phyloP scores from a whole-genome alignment of 192 early-diverging fungal genomes.

The Gryganskiella cystojenkinii region DNA sequence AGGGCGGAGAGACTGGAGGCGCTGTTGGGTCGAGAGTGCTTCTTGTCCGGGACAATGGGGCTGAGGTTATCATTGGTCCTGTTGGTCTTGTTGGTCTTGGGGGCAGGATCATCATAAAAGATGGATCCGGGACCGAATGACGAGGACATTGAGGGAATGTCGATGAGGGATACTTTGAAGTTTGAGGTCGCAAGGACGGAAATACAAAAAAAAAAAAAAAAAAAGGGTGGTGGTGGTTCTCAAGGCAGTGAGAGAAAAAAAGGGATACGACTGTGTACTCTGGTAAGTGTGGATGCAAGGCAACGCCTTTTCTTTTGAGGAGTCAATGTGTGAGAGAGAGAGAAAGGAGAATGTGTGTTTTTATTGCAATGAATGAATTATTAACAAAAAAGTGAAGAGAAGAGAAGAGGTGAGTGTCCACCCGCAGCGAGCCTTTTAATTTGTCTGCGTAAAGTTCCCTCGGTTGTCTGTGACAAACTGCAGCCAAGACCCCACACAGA shows the following conservation, averaged over 20 bases:
- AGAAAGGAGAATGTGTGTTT: not conserved
- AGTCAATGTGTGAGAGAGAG: not conserved
- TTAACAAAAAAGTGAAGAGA: not conserved
- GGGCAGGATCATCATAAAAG: slow-evolving; percentile 22
- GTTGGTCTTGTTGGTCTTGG: slow-evolving; percentile 4
- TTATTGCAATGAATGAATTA: no score
- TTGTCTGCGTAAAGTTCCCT: no score
- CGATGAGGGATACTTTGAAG: not conserved
- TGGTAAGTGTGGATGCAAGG: no score
- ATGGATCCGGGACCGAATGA: slow-evolving; percentile 36
- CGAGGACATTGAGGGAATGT: not conserved
- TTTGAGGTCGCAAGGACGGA: not conserved
- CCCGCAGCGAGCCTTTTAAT: no score
- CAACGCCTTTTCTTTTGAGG: no score
- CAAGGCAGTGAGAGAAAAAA: not conserved
- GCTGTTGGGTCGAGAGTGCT: not conserved
- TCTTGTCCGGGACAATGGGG: slow-evolving; percentile 1
- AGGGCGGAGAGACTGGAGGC: slow-evolving; percentile 4
- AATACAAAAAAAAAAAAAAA: not conserved
- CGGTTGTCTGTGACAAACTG: no score
- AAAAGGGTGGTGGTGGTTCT: not conserved
- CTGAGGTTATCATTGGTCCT: not conserved
- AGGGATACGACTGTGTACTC: no score
- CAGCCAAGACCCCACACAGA: no score
- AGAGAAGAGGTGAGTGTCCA: not conserved